Evolutionary conservation across 106 monocot species (phyloP).

Genomic region (Acanthochlamys bracteata): DNA sequence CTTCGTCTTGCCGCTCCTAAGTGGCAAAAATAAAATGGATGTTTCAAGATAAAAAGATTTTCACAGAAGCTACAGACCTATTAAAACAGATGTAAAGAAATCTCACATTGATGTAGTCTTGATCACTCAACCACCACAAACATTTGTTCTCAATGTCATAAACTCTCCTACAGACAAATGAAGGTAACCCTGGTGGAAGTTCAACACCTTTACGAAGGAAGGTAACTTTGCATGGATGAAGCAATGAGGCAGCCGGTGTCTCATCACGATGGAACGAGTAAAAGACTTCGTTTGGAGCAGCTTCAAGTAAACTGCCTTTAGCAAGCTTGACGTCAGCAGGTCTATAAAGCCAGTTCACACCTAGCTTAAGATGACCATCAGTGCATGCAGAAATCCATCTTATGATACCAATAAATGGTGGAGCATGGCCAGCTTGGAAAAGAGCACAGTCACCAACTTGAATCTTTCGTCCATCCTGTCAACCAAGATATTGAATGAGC

Average conservation of each 20-base stretch:
- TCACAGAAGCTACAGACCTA: background rate
- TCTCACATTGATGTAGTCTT: slow-evolving; percentile 95
- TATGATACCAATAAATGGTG: slow-evolving; percentile 90
- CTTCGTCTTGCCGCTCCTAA: slow-evolving; percentile 90
- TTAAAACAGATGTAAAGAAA: background rate
- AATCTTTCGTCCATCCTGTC: slow-evolving; percentile 74
- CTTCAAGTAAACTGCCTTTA: slow-evolving; percentile 58
- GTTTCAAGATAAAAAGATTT: background rate
- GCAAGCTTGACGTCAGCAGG: slow-evolving; percentile 81
- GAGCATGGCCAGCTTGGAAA: slow-evolving; percentile 76
- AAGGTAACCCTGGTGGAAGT: slow-evolving; percentile 70
- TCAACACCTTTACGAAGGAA: slow-evolving; percentile 80
- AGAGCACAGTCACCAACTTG: slow-evolving; percentile 90
- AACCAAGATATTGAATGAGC: slow-evolving; percentile 5
- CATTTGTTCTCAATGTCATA: slow-evolving; percentile 87
- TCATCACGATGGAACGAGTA: slow-evolving; percentile 95
- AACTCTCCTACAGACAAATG: slow-evolving; percentile 87
- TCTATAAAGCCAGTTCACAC: slow-evolving; percentile 94
- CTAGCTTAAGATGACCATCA: slow-evolving; percentile 56
- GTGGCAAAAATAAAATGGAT: background rate
- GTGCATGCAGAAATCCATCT: slow-evolving; percentile 48
- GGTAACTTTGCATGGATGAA: slow-evolving; percentile 96
- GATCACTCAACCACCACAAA: slow-evolving; percentile 94
- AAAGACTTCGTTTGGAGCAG: slow-evolving; percentile 92
- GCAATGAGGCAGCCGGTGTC: slow-evolving; percentile 67